Conservation (phyloP, 352 stramenopile genomes). For the Globisporangium nodosum region DNA sequence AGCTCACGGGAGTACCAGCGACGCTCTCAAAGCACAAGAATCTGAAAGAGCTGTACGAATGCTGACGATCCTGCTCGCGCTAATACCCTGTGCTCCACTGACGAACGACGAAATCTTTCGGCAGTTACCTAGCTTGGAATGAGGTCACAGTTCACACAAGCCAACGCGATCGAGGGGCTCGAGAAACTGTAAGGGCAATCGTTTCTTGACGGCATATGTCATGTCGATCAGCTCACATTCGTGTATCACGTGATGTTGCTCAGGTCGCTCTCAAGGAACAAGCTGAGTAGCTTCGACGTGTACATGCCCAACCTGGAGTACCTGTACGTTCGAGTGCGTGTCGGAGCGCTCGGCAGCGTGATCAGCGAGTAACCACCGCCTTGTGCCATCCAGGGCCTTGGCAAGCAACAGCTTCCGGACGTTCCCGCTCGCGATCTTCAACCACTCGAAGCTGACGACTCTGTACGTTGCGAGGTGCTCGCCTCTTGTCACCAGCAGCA, state of each 20-base stretch:
- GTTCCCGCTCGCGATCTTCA: slow-evolving; percentile 2
- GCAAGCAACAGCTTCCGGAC: neutral
- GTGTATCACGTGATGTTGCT: neutral
- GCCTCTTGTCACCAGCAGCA: neutral
- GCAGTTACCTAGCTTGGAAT: neutral
- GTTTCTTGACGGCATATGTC: neutral
- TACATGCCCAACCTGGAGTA: slow-evolving; percentile 8
- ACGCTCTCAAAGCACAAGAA: neutral
- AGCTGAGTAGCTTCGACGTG: slow-evolving; percentile 9
- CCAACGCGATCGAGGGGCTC: neutral
- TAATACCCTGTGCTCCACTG: neutral
- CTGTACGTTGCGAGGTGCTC: neutral
- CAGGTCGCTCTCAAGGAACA: slow-evolving; percentile 4
- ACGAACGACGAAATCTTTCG: too few species aligned
- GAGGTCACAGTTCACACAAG: neutral
- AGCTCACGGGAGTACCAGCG: neutral
- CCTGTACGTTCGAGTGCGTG: slow-evolving; percentile 3
- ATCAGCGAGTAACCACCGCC: neutral
- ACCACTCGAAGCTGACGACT: neutral
- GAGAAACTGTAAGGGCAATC: neutral
- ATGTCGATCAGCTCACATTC: neutral
- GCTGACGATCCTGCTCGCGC: too few species aligned
- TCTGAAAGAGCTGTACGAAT: neutral
- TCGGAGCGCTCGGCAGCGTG: too few species aligned
- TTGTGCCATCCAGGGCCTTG: neutral